A percentile compares a stretch with the other conserved stretches of the same genome.
Conservation (phyloP, 2,329 filamentous ascomycete genomes). For the Grosmannia clavigera region DNA sequence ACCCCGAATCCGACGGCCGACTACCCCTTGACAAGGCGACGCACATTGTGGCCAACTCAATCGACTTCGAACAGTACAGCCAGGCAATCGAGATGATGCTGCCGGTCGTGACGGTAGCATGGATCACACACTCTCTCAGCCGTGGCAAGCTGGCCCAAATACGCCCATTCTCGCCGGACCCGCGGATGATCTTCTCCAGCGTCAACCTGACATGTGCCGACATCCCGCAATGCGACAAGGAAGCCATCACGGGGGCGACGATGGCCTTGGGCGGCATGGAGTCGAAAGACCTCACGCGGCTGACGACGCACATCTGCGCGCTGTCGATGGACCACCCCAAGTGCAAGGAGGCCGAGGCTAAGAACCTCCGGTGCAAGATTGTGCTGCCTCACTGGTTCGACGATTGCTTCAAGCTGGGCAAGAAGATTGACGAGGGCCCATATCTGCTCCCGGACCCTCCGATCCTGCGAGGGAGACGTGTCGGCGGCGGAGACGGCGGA, state of each 20-base stretch:
- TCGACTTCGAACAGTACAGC: constrained; percentile 83
- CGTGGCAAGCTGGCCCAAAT: constrained; percentile 63
- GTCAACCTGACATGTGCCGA: constrained; percentile 74
- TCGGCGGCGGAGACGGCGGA: constrained; percentile 27
- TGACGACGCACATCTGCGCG: constrained; percentile 83
- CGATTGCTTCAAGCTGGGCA: constrained; percentile 86
- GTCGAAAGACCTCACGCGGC: constrained; percentile 54
- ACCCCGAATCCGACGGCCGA: constrained; percentile 34
- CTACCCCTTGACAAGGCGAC: constrained; percentile 36
- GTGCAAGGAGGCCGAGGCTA: constrained; percentile 49
- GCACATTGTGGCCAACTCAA: constrained; percentile 56
- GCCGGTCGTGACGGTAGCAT: constrained; percentile 69
- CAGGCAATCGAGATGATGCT: constrained; percentile 65
- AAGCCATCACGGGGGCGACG: constrained; percentile 82
- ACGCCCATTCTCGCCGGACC: constrained; percentile 81
- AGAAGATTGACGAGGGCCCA: constrained; percentile 76
- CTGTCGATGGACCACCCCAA: constrained; percentile 64
- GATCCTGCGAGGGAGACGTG: constrained; percentile 40
- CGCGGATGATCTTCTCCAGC: constrained; percentile 77
- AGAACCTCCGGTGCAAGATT: constrained; percentile 61
- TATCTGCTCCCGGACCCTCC: constrained; percentile 81
- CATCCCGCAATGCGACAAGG: constrained; percentile 74
- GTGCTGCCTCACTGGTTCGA: constrained; percentile 97
- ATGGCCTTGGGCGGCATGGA: constrained; percentile 81
- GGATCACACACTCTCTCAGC: constrained; percentile 61